A percentile compares a stretch with the other conserved stretches of the same genome.
Evolutionary conservation across 768 basidiomycete genomes (phyloP).

Genomic region (Rhodotorula paludigena): DNA sequence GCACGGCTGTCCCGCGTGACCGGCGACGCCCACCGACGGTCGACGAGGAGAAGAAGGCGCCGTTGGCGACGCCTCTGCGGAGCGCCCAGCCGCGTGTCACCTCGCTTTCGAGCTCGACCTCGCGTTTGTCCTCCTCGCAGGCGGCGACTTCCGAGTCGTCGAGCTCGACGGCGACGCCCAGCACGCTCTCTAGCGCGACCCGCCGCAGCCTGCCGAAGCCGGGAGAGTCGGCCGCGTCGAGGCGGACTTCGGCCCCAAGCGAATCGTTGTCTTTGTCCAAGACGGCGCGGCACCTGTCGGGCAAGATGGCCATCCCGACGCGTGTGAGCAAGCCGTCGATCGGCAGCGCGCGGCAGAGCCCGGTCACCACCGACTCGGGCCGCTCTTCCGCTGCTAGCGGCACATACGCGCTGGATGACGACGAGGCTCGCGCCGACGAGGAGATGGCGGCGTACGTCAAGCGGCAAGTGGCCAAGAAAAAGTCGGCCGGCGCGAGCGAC

Average conservation of each 20-base stretch:
- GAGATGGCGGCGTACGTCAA: conserved; percentile 95
- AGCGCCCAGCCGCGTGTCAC: background rate
- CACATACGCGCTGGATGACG: conserved; percentile 61
- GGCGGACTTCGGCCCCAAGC: conserved; percentile 19
- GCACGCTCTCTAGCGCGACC: too few species aligned
- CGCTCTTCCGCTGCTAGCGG: conserved; percentile 69
- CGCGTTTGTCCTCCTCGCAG: conserved; percentile 3
- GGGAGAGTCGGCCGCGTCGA: background rate
- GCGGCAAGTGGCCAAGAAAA: conserved; percentile 79
- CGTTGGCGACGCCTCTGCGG: background rate
- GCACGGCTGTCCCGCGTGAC: conserved; percentile 2
- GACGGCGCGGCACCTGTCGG: conserved; percentile 47
- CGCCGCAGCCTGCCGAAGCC: conserved; percentile 3
- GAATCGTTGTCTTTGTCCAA: conserved; percentile 3
- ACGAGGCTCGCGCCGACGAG: conserved; percentile 82
- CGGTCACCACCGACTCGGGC: conserved; percentile 73
- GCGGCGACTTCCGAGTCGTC: background rate
- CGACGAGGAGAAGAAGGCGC: conserved; percentile 19
- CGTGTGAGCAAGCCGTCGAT: conserved; percentile 47
- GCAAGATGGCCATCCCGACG: conserved; percentile 57
- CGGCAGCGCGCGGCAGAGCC: conserved; percentile 49
- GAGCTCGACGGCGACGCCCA: background rate
- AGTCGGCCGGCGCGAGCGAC: conserved; percentile 74
- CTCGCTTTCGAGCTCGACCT: conserved; percentile 12
- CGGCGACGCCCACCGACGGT: conserved; percentile 8